phyloP scores from a whole-genome alignment of 2,329 filamentous ascomycete species.

The Huntiella omanensis region DNA sequence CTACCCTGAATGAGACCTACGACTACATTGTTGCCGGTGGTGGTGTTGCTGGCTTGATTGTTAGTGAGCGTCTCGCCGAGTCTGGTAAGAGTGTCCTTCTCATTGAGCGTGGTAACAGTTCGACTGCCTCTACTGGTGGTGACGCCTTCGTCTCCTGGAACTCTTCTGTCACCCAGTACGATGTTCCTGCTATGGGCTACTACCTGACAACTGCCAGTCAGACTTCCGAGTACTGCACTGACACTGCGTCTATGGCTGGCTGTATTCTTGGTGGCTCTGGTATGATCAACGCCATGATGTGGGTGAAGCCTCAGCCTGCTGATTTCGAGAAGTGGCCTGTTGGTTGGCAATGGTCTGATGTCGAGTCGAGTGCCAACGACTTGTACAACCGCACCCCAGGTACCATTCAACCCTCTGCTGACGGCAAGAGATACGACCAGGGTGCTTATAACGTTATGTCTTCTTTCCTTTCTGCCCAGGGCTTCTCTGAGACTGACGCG shows the following conservation, averaged over 20 bases:
- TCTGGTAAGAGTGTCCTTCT: slow-evolving; percentile 45
- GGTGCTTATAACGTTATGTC: slow-evolving; percentile 45
- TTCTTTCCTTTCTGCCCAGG: slow-evolving; percentile 36
- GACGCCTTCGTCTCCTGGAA: slow-evolving; percentile 40
- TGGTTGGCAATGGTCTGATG: slow-evolving; percentile 50
- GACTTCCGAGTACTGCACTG: slow-evolving; percentile 44
- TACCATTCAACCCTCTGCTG: slow-evolving; percentile 43
- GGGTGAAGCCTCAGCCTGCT: slow-evolving; percentile 41
- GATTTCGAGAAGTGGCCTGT: slow-evolving; percentile 55
- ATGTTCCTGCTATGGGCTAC: slow-evolving; percentile 47
- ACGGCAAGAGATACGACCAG: slow-evolving; percentile 47
- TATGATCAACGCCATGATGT: slow-evolving; percentile 48
- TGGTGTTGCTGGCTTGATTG: slow-evolving; percentile 18
- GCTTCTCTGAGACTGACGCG: slow-evolving; percentile 40
- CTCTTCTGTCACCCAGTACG: slow-evolving; percentile 49
- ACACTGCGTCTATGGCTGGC: slow-evolving; percentile 53
- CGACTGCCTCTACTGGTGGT: slow-evolving; percentile 44
- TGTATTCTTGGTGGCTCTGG: slow-evolving; percentile 51
- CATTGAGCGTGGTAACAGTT: slow-evolving; percentile 41
- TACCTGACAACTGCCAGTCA: slow-evolving; percentile 51
- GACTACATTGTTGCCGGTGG: slow-evolving; percentile 18
- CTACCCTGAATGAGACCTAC: slow-evolving; percentile 24
- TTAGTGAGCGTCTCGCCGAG: slow-evolving; percentile 17
- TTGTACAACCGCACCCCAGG: slow-evolving; percentile 55
- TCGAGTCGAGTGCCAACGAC: slow-evolving; percentile 36